Conservation (phyloP, 1,139 yeast genomes). For the Dujonia santamariae region DNA sequence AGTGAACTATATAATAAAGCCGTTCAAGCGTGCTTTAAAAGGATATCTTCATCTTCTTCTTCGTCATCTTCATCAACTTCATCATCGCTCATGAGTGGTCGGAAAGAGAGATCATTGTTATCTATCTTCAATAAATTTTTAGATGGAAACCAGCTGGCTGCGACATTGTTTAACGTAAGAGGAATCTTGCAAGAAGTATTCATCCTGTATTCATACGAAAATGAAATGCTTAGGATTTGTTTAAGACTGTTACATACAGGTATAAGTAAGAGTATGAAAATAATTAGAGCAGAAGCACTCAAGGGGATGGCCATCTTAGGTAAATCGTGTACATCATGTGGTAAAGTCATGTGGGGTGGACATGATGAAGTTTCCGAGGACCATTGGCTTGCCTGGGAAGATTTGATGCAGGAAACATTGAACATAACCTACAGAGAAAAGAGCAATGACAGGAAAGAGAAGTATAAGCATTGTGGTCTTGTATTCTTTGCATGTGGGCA, state of each 20-base stretch:
- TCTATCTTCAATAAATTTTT: conserved; percentile 51
- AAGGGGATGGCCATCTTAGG: conserved; percentile 61
- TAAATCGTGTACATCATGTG: conserved; percentile 69
- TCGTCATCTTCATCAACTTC: conserved; percentile 18
- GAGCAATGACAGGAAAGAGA: not conserved
- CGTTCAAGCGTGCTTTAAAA: conserved; percentile 50
- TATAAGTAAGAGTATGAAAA: conserved; percentile 43
- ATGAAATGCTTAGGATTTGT: conserved; percentile 52
- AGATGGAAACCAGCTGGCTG: conserved; percentile 18
- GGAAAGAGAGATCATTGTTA: conserved; percentile 38
- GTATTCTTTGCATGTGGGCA: conserved; percentile 48
- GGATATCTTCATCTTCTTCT: conserved; percentile 25
- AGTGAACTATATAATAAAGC: conserved; percentile 14
- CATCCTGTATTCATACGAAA: conserved; percentile 62
- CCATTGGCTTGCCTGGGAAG: conserved; percentile 50
- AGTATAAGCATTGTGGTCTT: conserved; percentile 18
- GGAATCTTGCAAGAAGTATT: conserved; percentile 61
- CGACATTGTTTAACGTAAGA: conserved; percentile 58
- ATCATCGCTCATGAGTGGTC: conserved; percentile 13
- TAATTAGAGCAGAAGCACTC: conserved; percentile 35
- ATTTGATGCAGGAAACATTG: conserved; percentile 17
- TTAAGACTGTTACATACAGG: conserved; percentile 53
- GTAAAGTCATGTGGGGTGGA: conserved; percentile 62
- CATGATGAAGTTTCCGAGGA: conserved; percentile 45
- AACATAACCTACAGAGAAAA: conserved; percentile 4